Percentiles rank a stretch among this genome's conserved stretches.
Conservation (phyloP, 2,329 filamentous ascomycete genomes). For the Colletotrichum australisinense region DNA sequence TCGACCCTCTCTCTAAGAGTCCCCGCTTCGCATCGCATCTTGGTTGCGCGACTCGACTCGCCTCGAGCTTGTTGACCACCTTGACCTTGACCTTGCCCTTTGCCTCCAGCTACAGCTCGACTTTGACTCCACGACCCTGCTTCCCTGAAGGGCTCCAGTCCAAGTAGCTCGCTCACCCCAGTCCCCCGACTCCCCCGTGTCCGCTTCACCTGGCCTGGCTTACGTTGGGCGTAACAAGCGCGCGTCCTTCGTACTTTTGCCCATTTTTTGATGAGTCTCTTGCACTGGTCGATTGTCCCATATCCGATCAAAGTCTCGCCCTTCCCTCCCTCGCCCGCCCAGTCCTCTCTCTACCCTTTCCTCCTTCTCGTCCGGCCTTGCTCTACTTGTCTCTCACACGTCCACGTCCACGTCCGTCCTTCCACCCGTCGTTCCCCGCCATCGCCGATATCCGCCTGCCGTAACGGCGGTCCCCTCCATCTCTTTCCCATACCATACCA, state of each 20-base stretch:
- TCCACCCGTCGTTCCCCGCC: slow-evolving; percentile 9
- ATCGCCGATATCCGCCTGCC: slow-evolving; percentile 29
- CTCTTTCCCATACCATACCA: neutral
- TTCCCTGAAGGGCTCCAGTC: slow-evolving; percentile 3
- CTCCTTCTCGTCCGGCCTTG: slow-evolving; percentile 18
- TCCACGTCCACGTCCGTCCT: slow-evolving; percentile 1
- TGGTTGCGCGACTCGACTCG: slow-evolving; percentile 23
- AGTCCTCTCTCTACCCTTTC: slow-evolving; percentile 29
- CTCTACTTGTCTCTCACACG: slow-evolving; percentile 26
- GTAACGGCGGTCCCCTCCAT: slow-evolving; percentile 20
- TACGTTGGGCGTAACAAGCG: slow-evolving; percentile 10
- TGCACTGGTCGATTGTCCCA: slow-evolving; percentile 29
- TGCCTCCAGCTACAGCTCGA: neutral
- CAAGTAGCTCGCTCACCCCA: neutral
- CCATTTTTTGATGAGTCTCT: slow-evolving; percentile 22
- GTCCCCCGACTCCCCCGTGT: slow-evolving; percentile 3
- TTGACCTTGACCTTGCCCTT: neutral
- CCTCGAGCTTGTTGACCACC: slow-evolving; percentile 2
- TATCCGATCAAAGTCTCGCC: slow-evolving; percentile 34
- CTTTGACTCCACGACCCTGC: slow-evolving; percentile 11
- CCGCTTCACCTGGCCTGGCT: slow-evolving; percentile 15
- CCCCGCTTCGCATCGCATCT: slow-evolving; percentile 20
- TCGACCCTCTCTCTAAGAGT: slow-evolving; percentile 25
- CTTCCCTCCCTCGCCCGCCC: slow-evolving; percentile 29
- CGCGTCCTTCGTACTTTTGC: neutral